Conservation (phyloP, 1,284 basidiomycete species). For the Lentinula novae-zelandiae region DNA sequence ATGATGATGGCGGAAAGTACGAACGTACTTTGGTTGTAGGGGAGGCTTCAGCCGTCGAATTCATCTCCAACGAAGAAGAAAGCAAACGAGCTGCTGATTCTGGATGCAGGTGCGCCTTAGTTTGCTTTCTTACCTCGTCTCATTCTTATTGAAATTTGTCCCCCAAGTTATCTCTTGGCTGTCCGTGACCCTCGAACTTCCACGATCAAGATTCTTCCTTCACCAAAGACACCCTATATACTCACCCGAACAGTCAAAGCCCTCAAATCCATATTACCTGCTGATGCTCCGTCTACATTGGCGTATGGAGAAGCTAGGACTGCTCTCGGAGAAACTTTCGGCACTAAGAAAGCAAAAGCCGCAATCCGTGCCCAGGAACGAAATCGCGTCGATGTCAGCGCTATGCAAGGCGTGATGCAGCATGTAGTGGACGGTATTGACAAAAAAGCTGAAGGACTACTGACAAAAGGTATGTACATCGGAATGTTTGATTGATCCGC, state of each 20-base stretch:
- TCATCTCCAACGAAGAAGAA: constrained; percentile 72
- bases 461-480: constrained; percentile 53
- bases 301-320: constrained; percentile 66
- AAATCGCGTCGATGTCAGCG: constrained; percentile 82
- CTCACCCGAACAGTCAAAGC: constrained; percentile 79
- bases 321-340: constrained; percentile 86
- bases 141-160: constrained; percentile 21
- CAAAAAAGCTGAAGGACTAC: constrained; percentile 61
- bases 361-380: constrained; percentile 81
- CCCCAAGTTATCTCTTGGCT: constrained; percentile 54
- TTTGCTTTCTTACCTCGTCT: constrained; percentile 15
- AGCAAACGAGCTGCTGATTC: constrained; percentile 42
- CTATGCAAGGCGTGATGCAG: constrained; percentile 81
- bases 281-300: constrained; percentile 42
- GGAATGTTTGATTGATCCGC: neutral
- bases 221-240: constrained; percentile 63
- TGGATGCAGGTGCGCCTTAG: constrained; percentile 56
- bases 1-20: constrained; percentile 25
- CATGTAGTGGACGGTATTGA: constrained; percentile 82
- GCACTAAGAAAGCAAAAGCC: constrained; percentile 88
- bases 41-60: constrained; percentile 42
- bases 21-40: constrained; percentile 42
- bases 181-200: constrained; percentile 72
- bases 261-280: constrained; percentile 64
- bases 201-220: constrained; percentile 62